phyloP scores from a whole-genome alignment of 2,329 filamentous ascomycete species.

The Aspergillus versicolor region DNA sequence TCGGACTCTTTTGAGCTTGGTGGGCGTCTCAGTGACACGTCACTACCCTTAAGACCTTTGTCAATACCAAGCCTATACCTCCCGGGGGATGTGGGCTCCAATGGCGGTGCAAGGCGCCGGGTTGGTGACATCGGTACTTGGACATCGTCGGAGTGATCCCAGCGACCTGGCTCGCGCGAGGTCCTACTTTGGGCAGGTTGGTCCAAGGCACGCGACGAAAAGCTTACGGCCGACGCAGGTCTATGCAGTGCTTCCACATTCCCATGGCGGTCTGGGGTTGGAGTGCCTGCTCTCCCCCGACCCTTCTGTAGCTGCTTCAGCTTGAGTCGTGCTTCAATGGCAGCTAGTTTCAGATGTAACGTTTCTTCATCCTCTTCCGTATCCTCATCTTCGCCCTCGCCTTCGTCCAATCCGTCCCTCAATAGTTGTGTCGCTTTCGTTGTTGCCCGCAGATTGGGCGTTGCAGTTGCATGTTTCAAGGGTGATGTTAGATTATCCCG shows the following conservation, averaged over 20 bases:
- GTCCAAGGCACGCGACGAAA: conserved; percentile 22
- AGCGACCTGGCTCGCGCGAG: conserved; percentile 15
- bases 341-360: conserved; percentile 78
- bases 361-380: conserved; percentile 86
- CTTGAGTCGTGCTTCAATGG: conserved; percentile 83
- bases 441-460: conserved; percentile 33
- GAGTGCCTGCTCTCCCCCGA: conserved; percentile 28
- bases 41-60: conserved; percentile 75
- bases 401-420: conserved; percentile 36
- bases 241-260: conserved; percentile 20
- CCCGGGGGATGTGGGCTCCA: conserved; percentile 70
- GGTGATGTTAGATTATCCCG: conserved; percentile 70
- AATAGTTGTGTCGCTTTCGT: conserved; percentile 33
- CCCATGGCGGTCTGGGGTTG: conserved; percentile 22
- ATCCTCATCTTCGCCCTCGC: conserved; percentile 59
- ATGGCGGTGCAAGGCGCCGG: conserved; percentile 48
- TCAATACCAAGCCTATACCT: conserved; percentile 83
- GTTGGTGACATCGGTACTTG: conserved; percentile 76
- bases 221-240: conserved; percentile 26
- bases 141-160: conserved; percentile 42
- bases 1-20: conserved; percentile 28
- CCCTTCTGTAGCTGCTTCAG: conserved; percentile 79
- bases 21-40: conserved; percentile 80
- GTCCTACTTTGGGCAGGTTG: conserved; percentile 16
- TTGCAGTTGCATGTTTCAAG: conserved; percentile 51